A percentile compares a stretch with the other conserved stretches of the same genome.
These are phyloP conservation scores for Rhizoctonia solani DNA, from an alignment of 1,284 basidiomycete genomes.

Conservation along the genomic window DNA sequence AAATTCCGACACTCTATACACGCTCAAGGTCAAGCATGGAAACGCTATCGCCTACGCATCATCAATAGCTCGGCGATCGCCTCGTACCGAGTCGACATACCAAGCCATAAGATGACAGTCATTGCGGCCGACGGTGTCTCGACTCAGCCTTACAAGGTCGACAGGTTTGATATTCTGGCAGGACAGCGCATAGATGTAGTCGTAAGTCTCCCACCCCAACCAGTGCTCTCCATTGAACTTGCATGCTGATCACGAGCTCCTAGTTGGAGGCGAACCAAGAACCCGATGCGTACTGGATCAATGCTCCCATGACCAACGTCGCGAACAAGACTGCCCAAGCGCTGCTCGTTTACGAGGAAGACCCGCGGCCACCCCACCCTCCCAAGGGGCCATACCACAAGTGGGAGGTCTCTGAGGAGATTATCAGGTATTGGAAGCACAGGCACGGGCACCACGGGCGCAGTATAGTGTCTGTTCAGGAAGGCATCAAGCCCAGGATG, in stretches of 20 bases:
- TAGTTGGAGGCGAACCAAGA: conserved; percentile 49
- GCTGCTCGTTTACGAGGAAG: conserved; percentile 27
- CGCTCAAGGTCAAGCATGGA: conserved; percentile 50
- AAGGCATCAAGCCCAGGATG: background rate
- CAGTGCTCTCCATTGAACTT: background rate
- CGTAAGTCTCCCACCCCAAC: conserved; percentile 38
- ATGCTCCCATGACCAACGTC: conserved; percentile 43
- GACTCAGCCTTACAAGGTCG: conserved; percentile 46
- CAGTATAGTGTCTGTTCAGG: background rate
- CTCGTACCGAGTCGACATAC: conserved; percentile 45
- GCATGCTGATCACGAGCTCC: conserved; percentile 5
- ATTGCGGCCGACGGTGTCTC: conserved; percentile 47
- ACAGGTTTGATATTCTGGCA: conserved; percentile 49
- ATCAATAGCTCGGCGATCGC: conserved; percentile 40
- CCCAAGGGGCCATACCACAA: conserved; percentile 4
- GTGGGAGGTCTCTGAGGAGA: background rate
- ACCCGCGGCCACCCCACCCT: background rate
- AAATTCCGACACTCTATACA: conserved; percentile 23
- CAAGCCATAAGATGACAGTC: conserved; percentile 48
- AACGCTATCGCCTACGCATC: conserved; percentile 57
- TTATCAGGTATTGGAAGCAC: conserved; percentile 25
- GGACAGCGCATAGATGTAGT: conserved; percentile 50
- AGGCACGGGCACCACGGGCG: conserved; percentile 3
- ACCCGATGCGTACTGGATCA: conserved; percentile 52
- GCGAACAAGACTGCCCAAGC: conserved; percentile 31